Conservation (phyloP, 2,329 filamentous ascomycete genomes). For the Aspergillus sp. region DNA sequence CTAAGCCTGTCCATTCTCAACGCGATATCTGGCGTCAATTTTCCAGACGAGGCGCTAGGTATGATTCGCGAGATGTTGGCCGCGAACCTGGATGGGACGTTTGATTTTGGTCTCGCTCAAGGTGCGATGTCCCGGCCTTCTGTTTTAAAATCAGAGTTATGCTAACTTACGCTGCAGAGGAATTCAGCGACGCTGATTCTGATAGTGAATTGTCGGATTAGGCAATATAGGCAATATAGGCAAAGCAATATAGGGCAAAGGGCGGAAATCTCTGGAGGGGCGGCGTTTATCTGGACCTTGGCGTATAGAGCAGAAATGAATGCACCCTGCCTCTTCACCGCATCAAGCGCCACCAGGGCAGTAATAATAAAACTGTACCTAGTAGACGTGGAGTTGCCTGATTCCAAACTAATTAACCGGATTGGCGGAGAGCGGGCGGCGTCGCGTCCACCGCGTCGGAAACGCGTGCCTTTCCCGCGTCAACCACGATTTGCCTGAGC, state of each 20-base stretch:
- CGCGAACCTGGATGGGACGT: constrained; percentile 21
- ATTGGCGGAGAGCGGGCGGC: constrained; percentile 14
- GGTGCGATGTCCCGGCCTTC: constrained; percentile 12
- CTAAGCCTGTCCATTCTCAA: constrained; percentile 32
- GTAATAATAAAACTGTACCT: neutral
- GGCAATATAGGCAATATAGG: neutral
- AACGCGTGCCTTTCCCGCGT: constrained; percentile 21
- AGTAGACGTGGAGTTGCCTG: neutral
- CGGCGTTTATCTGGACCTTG: neutral
- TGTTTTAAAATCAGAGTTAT: neutral
- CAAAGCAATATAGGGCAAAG: neutral
- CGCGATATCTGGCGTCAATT: constrained; percentile 19
- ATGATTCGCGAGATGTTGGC: constrained; percentile 29
- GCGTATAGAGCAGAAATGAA: neutral
- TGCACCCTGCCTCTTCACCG: neutral
- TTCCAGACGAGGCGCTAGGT: constrained; percentile 27
- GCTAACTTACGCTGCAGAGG: constrained; percentile 20
- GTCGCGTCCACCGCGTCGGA: constrained; percentile 25
- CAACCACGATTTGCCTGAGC: constrained; percentile 3
- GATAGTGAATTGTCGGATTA: constrained; percentile 20
- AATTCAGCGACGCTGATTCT: constrained; percentile 22
- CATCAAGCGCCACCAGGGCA: neutral
- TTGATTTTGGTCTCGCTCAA: constrained; percentile 24
- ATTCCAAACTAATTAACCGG: constrained; percentile 22
- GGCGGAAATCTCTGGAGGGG: neutral